Base-by-base conservation (phyloP, 2,329 filamentous ascomycete genomes). In the Fusarium papillatum region DNA sequence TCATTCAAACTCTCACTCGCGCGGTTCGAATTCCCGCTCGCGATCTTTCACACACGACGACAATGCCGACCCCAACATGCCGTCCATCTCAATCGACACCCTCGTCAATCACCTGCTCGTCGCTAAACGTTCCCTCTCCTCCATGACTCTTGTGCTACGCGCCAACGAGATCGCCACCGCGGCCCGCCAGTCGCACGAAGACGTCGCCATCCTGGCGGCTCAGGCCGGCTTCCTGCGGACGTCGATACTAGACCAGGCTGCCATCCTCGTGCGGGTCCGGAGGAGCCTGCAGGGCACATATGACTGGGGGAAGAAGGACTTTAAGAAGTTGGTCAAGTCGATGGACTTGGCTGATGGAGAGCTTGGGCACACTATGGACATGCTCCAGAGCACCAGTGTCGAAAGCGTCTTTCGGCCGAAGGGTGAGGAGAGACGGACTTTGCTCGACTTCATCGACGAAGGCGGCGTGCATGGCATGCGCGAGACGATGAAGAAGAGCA, bases 51-150 rank as follows among this genome's bases (percentile, higher is more conserved):
- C 75, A 22, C 71, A 55, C 68, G 72, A 78, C 53, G 77, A 79
- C 69, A 75, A 79, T 66, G 66, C 64, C 50, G 68, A 73, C 63
- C 9, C 63, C 31, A 60, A 62, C 50, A 53, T 66, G 13, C 57
- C 71, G 5, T 75, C 74, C 57, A 81, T 85, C 63, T 78, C 84
- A 39, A 90, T 98, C 80, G 95, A 98, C 78, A 92, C 91, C 29
- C 91, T 98, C 53, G 94, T 98, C 68, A 90, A 92, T 65, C 93
- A 98, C 84, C 93, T 98, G 41, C 91, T 98, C 48, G 93, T 94
- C 36, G 94, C 96, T 11, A 98, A 98, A 83, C 92, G 95, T 55
- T 96, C 96, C 1, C 90, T 98, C 7, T 94, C 94, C 19, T 95
- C 95, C 14, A 95, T 97, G 82, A 91, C 89, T 50, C 92, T 94